A percentile compares a stretch with the other conserved stretches of the same genome.
These are phyloP conservation scores for Melampsora larici-populina DNA, from an alignment of 1,284 basidiomycete genomes.

Conservation along the genomic window DNA sequence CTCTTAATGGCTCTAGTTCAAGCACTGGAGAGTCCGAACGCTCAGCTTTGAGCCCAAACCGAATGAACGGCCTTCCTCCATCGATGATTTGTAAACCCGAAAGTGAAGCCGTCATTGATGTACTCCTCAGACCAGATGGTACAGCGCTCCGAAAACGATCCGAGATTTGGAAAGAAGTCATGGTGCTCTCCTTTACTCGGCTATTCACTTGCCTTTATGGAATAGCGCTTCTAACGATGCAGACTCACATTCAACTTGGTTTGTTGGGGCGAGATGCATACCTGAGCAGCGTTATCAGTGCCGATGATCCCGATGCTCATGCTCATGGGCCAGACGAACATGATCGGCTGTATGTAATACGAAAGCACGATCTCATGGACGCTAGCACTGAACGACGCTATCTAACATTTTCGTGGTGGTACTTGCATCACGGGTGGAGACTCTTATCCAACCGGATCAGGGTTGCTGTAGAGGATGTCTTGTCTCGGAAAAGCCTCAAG, in stretches of 20 bases:
- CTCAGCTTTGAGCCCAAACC: not conserved
- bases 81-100: not conserved
- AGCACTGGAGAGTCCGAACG: slow-evolving; percentile 13
- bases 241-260: slow-evolving; percentile 77
- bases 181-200: slow-evolving; percentile 66
- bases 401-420: slow-evolving; percentile 79
- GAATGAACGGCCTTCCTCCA: not conserved
- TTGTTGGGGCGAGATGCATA: slow-evolving; percentile 79
- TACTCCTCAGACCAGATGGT: slow-evolving; percentile 27
- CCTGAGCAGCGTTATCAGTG: slow-evolving; percentile 62
- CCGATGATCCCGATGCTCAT: not conserved
- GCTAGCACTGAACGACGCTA: slow-evolving; percentile 70
- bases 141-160: slow-evolving; percentile 10
- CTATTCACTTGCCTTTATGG: slow-evolving; percentile 80
- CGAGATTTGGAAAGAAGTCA: slow-evolving; percentile 35
- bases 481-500: slow-evolving; percentile 73
- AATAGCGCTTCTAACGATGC: slow-evolving; percentile 71
- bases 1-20: no score
- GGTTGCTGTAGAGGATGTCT: slow-evolving; percentile 68
- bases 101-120: slow-evolving; percentile 2
- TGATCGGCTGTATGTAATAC: slow-evolving; percentile 47
- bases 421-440: slow-evolving; percentile 77
- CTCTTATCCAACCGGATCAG: slow-evolving; percentile 67
- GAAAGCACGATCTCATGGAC: slow-evolving; percentile 54
- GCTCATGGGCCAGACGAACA: slow-evolving; percentile 36